Base-by-base conservation (phyloP, 179 eudicot genomes). In the Spinacia oleracea region DNA sequence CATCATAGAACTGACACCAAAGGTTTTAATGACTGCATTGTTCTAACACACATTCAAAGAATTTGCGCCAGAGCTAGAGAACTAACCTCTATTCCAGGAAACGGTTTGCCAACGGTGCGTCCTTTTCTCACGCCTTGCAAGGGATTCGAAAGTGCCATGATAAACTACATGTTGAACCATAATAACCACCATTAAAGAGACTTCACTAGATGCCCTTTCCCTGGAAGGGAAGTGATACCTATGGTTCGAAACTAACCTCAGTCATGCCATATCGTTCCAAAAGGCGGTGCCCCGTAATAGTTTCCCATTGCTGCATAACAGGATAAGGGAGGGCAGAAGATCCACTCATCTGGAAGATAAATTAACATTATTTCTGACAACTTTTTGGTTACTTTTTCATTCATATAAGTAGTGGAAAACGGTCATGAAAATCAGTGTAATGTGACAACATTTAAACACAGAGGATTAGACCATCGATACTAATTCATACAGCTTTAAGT, bases 221-320 rank as follows among this genome's bases (percentile, higher is more conserved):
- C 25, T 27, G 43, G 46, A 53, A 21, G 12, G 62, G 35, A 1
- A 62, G 15, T 48, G 48, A 60, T 56, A 67, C 46, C 46, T 27
- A 46, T 40, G 53, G 34, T 12, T 18, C 35, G 8, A 84, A 51
- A 16, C 87, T 46, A 46, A 94, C 99, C 96, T 96, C 99, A 74
- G 99, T 96, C 99, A 96, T 96, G 77, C 99, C 99, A 84, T 96
- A 96, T 70, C 99, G 90, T 82, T 96, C 99, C 84, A 96, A 83
- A 74, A 96, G 94, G 43, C 93, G 89, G 83, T 96, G 97, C n/a
- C 92, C 96, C 2, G 96, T 96, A 56, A 96, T 96, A 70, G 83
- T 77, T 84, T 96, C 99, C 99, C 99, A 96, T 73, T 91, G 96
- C 81, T 90, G 93, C 98, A 96, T 94, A 60, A 96, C 96, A 77